phyloP scores from a whole-genome alignment of 352 stramenopile genomes.

The Phytopythium mirpurense region DNA sequence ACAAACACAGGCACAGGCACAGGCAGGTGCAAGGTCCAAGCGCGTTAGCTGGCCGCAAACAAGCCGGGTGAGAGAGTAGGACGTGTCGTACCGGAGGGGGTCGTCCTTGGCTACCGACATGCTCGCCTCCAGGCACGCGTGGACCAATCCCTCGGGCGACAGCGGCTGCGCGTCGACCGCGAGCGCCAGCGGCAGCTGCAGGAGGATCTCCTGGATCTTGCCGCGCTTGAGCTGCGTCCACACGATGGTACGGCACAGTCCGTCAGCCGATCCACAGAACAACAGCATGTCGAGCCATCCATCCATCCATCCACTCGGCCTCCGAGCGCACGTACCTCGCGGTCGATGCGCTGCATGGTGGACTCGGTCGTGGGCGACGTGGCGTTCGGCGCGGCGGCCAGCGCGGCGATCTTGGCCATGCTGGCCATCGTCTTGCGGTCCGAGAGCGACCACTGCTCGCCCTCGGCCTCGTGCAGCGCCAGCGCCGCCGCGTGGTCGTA shows the following conservation, averaged over 20 bases:
- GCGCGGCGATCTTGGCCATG: slow-evolving; percentile 72
- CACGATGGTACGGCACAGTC: slow-evolving; percentile 1
- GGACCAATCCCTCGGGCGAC: slow-evolving; percentile 33
- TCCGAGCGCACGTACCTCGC: slow-evolving; percentile 31
- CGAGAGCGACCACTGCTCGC: slow-evolving; percentile 43
- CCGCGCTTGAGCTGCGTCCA: slow-evolving; percentile 33
- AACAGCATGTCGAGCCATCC: neutral
- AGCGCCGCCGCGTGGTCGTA: slow-evolving; percentile 56
- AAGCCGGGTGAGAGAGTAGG: too few relatives aligned
- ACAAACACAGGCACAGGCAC: too few relatives aligned
- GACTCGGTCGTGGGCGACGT: slow-evolving; percentile 19
- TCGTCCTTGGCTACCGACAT: slow-evolving; percentile 37
- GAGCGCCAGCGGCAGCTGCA: slow-evolving; percentile 44
- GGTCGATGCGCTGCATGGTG: slow-evolving; percentile 46
- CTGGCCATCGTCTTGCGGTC: slow-evolving; percentile 76
- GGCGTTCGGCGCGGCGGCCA: slow-evolving; percentile 42
- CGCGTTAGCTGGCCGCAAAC: too few relatives aligned
- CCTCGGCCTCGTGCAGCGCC: slow-evolving; percentile 46
- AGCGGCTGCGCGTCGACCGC: slow-evolving; percentile 34
- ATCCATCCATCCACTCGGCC: neutral
- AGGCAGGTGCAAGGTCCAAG: too few relatives aligned
- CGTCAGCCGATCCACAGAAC: too few relatives aligned
- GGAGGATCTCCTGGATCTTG: slow-evolving; percentile 59
- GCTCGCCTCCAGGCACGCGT: slow-evolving; percentile 42
- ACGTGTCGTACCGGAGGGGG: slow-evolving; percentile 57